Conservation (phyloP, 1,139 yeast species). For the Meyerozyma sp. region DNA sequence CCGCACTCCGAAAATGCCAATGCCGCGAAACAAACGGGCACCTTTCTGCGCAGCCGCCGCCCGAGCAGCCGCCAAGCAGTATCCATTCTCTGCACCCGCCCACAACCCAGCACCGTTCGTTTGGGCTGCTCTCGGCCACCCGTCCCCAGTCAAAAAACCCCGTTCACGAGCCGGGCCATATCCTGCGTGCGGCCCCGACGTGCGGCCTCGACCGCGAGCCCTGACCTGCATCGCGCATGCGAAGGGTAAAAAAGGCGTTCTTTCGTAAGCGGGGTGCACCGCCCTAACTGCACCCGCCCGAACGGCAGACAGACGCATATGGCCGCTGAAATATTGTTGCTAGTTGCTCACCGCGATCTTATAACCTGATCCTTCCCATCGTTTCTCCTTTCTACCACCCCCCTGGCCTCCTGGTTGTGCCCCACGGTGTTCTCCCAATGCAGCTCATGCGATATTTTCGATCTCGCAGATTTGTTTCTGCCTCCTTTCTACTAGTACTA, state of each 20-base stretch:
- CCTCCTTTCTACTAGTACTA: neutral
- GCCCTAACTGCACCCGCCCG: neutral
- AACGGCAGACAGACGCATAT: neutral
- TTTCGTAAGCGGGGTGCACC: neutral
- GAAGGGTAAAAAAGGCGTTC: neutral
- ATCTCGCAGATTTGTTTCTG: neutral
- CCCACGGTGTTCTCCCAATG: neutral
- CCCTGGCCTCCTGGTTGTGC: neutral
- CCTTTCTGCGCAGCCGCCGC: neutral
- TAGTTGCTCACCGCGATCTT: neutral
- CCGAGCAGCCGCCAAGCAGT: neutral
- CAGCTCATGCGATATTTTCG: neutral
- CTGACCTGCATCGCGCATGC: neutral
- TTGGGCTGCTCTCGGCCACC: too few relatives aligned
- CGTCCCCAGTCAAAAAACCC: too few relatives aligned
- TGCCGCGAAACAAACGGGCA: neutral
- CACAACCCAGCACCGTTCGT: too few relatives aligned
- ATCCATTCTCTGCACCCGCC: too few relatives aligned
- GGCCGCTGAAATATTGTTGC: neutral
- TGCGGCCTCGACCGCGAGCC: too few relatives aligned
- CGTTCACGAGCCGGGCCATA: too few relatives aligned
- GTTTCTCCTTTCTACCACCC: neutral
- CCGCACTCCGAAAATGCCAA: neutral
- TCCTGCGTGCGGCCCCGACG: neutral
- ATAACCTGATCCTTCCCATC: neutral